Percentiles rank a stretch among this genome's conserved stretches.
Evolutionary conservation across 768 basidiomycete genomes (phyloP).

Genomic region (Pleurotus salmoneostramineus): DNA sequence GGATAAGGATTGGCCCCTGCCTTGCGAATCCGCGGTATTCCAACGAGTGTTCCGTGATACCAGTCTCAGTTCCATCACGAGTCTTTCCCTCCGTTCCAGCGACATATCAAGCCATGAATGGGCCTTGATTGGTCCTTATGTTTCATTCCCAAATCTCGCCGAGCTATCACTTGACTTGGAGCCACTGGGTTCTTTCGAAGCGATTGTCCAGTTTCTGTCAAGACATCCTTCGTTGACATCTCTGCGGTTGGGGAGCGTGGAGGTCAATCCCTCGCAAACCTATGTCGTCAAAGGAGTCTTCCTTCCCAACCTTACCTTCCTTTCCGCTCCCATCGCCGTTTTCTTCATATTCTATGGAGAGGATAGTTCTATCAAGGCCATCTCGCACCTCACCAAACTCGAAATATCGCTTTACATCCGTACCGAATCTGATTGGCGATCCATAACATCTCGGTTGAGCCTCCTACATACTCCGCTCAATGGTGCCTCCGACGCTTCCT

Average conservation of each 20-base stretch:
- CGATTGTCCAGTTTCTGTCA: constrained; percentile 17
- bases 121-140: background rate
- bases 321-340: constrained; percentile 7
- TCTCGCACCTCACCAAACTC: background rate
- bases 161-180: constrained; percentile 13
- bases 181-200: constrained; percentile 13
- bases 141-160: constrained; percentile 18
- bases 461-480: background rate
- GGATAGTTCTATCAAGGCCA: no score
- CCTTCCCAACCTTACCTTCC: constrained; percentile 14
- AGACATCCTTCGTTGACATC: constrained; percentile 19
- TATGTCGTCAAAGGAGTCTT: constrained; percentile 3
- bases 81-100: background rate
- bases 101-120: background rate
- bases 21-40: background rate
- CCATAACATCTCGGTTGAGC: background rate
- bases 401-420: background rate
- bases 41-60: background rate
- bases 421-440: background rate
- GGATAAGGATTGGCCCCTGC: background rate
- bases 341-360: background rate
- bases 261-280: constrained; percentile 3
- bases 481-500: background rate
- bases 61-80: background rate
- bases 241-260: constrained; percentile 3